Conservation (phyloP, 2,329 filamentous ascomycete species). For the Paracoccidioides lutzii region DNA sequence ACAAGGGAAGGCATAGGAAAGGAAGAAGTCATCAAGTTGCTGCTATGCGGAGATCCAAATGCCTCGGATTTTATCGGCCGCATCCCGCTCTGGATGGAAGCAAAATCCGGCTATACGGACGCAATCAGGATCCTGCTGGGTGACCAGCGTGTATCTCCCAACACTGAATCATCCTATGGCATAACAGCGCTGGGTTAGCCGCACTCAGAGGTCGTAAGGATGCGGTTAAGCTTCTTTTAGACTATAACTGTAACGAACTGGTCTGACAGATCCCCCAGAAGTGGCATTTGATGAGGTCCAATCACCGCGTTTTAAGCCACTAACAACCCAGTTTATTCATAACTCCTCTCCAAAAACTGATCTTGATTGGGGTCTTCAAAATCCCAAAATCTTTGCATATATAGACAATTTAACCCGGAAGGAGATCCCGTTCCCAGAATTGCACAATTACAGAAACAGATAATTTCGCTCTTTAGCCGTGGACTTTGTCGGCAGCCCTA, state of each 20-base stretch:
- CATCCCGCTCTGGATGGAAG: no score
- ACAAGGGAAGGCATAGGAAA: neutral
- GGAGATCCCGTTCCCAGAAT: neutral
- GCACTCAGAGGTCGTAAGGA: neutral
- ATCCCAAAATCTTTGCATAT: no score
- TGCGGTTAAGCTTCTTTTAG: neutral
- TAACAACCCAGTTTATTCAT: no score
- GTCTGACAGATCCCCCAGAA: no score
- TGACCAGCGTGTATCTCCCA: no score
- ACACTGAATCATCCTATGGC: neutral
- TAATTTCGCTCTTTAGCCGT: neutral
- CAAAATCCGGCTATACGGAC: no score
- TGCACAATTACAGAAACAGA: neutral
- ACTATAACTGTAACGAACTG: neutral
- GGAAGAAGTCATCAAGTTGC: neutral
- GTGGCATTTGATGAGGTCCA: no score
- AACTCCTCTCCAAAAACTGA: no score
- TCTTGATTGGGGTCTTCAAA: no score
- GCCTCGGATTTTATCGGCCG: no score
- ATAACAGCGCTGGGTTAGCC: neutral
- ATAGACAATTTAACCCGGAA: neutral
- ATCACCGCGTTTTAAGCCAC: no score
- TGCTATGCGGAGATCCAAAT: neutral
- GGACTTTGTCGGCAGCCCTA: neutral
- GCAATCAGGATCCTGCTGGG: no score